These are phyloP conservation scores for Quercus glauca DNA, from an alignment of 306 rosid genomes.

Conservation along the genomic window DNA sequence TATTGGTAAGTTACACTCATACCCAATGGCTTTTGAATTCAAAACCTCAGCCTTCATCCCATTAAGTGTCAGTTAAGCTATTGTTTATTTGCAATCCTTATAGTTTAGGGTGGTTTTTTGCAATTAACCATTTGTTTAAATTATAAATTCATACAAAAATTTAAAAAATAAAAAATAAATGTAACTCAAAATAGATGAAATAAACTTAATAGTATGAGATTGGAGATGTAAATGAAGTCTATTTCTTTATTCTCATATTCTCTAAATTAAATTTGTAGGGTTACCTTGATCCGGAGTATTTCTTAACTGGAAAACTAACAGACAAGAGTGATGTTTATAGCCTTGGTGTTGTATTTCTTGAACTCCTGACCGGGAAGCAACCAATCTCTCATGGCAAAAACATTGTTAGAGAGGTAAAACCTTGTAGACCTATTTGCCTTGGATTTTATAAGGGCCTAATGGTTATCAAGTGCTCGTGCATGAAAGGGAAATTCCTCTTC, in stretches of 20 bases:
- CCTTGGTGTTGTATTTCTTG: constrained; percentile 71
- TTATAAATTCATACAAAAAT: background rate
- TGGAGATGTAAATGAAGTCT: background rate
- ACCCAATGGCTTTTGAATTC: no score
- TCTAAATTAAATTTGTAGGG: constrained; percentile 27
- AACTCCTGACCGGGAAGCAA: constrained; percentile 87
- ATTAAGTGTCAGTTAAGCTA: no score
- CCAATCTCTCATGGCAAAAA: constrained; percentile 96
- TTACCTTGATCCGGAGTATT: background rate
- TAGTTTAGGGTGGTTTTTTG: no score
- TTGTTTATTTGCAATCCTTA: no score
- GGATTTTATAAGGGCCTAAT: background rate
- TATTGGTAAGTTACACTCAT: no score
- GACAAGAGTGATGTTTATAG: constrained; percentile 3
- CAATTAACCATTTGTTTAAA: background rate
- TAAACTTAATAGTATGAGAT: background rate
- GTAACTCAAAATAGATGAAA: background rate
- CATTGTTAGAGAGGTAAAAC: constrained; percentile 85
- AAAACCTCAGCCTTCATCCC: no score
- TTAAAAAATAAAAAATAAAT: background rate
- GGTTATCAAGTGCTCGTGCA: background rate
- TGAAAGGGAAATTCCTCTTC: background rate
- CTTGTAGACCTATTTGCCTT: background rate
- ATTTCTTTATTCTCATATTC: background rate
- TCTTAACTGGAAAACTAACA: background rate